Conservation (phyloP, 2,329 filamentous ascomycete genomes). For the Scedosporium aurantiacum region DNA sequence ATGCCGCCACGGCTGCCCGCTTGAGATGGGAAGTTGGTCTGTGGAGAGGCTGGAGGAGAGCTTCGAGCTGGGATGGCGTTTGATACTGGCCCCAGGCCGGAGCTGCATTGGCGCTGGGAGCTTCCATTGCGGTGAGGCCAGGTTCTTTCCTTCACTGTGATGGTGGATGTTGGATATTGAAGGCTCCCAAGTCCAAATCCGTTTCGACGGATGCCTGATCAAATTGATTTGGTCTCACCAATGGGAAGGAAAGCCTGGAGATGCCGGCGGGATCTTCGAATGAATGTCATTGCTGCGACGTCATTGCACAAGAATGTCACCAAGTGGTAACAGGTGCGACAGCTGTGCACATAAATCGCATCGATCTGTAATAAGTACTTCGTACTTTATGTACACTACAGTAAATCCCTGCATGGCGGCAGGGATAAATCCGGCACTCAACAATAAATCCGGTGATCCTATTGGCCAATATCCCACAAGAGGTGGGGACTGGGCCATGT, state of each 20-base stretch:
- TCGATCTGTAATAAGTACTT: no score
- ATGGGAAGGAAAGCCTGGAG: no score
- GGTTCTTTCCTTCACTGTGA: background rate
- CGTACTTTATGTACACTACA: no score
- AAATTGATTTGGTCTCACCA: no score
- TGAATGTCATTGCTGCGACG: no score
- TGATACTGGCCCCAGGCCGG: background rate
- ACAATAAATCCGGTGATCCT: background rate
- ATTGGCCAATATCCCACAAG: background rate
- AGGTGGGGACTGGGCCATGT: conserved; percentile 1
- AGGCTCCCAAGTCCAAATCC: no score
- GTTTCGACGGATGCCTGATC: no score
- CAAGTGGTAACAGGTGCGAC: no score
- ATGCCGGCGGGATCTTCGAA: no score
- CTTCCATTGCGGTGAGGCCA: conserved; percentile 1
- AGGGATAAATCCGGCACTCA: background rate
- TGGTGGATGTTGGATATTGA: background rate
- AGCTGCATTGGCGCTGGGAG: background rate
- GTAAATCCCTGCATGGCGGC: background rate
- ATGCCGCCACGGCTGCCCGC: conserved; percentile 28
- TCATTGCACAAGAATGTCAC: no score
- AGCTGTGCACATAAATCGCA: no score
- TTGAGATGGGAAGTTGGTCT: background rate
- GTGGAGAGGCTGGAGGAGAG: conserved; percentile 3
- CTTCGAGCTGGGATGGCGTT: background rate